These are phyloP conservation scores for Apodospora peruviana DNA, from an alignment of 495 filamentous ascomycete genomes.

Conservation along the genomic window DNA sequence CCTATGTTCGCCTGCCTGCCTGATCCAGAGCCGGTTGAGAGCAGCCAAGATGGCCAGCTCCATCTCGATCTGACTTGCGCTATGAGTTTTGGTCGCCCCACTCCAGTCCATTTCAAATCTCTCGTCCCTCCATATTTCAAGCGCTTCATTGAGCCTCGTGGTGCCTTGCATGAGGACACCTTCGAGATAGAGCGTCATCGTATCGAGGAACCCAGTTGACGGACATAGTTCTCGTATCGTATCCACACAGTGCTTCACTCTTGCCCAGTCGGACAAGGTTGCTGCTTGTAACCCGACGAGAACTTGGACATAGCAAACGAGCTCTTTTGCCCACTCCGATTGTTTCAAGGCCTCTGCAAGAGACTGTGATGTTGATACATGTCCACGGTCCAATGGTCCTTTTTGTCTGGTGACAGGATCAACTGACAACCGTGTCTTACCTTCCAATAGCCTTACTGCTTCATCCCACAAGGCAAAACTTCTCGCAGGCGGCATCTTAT, in stretches of 20 bases:
- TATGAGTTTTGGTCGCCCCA: constrained; percentile 24
- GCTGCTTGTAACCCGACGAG: constrained; percentile 42
- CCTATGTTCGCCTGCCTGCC: constrained; percentile 57
- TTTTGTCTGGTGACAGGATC: not conserved
- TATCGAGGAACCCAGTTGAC: constrained; percentile 26
- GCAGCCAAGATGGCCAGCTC: constrained; percentile 73
- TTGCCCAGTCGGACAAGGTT: constrained; percentile 39
- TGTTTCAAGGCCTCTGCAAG: constrained; percentile 42
- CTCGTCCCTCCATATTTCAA: constrained; percentile 57
- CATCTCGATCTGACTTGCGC: constrained; percentile 49
- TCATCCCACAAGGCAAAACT: constrained; percentile 40
- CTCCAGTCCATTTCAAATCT: constrained; percentile 46
- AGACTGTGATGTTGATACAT: constrained; percentile 19
- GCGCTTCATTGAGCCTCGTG: constrained; percentile 61
- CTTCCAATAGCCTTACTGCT: constrained; percentile 25
- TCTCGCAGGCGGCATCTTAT: constrained; percentile 62
- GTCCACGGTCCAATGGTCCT: constrained; percentile 21
- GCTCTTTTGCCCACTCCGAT: constrained; percentile 35
- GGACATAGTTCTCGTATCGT: constrained; percentile 27
- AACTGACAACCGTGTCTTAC: constrained; percentile 1
- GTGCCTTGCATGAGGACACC: constrained; percentile 76
- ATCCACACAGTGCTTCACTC: constrained; percentile 38
- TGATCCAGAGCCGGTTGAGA: constrained; percentile 77
- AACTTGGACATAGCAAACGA: constrained; percentile 41
- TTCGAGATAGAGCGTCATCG: constrained; percentile 58